Base-by-base conservation (phyloP, 2,329 filamentous ascomycete species). In the Colletotrichum scovillei region DNA sequence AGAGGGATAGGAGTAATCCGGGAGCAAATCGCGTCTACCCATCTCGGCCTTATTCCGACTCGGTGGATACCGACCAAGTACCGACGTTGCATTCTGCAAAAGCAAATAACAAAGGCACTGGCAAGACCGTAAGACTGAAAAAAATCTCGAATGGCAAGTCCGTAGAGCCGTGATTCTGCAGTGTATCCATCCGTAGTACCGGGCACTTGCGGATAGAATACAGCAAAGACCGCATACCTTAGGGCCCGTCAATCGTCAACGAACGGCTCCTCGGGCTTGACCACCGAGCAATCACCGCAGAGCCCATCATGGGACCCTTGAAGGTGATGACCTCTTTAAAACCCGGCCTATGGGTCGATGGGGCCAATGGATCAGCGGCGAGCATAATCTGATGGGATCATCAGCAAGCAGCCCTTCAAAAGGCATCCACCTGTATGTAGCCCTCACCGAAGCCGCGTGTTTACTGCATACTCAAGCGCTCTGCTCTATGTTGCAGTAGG, bases 1-100 rank as follows among this genome's bases (percentile, higher is more conserved):
- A 63, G 28, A 49, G 24, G 30, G 56, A 28, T 35, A 56, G 22
- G 46, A 26, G 28, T 35, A n/a, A n/a, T 22, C 46, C 42, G 42
- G 7, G 49, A 38, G 38, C n/a, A 26, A 22, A 49, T 24, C 66
- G 52, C 42, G 11, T 63, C 59, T 63, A 56, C 64, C 62, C 63
- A 49, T 65, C 62, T 73, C 70, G 70, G 70, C 67, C 62, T 73
- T 60, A 73, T 73, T 70, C 60, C 67, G 70, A 73, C 32, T 24
- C n/a, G 22, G 70, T 70, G 67, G 70, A 38, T 62, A 69, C 38
- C 52, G 28, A 69, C n/a, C 70, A 73, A 70, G 55, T 73, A 70
- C 70, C 70, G 60, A 65, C 60, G 67, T 62, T 70, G 70, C 67
- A 65, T 73, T 32, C 35, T 60, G 46, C 26, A 28, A 49, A 22